Evolutionary conservation across 2,329 filamentous ascomycete genomes (phyloP).

Genomic region (Microcera coccophila): DNA sequence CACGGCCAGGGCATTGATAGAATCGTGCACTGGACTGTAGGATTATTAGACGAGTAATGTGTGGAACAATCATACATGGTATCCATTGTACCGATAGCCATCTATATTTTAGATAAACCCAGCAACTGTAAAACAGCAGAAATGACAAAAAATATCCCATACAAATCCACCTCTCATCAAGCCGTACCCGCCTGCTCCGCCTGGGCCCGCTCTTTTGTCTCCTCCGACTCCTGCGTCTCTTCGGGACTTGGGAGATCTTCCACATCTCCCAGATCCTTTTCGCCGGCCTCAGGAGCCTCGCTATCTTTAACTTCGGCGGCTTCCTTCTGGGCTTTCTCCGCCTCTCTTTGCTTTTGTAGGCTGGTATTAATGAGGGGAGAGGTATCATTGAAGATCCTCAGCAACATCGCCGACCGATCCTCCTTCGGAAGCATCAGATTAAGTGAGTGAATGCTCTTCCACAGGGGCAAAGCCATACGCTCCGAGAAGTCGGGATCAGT

Average conservation of each 20-base stretch:
- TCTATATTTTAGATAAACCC: slow-evolving; percentile 15
- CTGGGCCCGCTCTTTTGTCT: slow-evolving; percentile 1
- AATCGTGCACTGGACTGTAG: slow-evolving; percentile 69
- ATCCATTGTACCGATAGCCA: slow-evolving; percentile 17
- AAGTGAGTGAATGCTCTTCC: slow-evolving; percentile 86
- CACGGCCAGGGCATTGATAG: slow-evolving; percentile 75
- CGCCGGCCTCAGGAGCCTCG: slow-evolving; percentile 14
- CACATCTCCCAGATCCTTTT: slow-evolving; percentile 28
- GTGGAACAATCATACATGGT: slow-evolving; percentile 18
- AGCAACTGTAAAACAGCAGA: slow-evolving; percentile 22
- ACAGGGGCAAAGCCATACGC: slow-evolving; percentile 83
- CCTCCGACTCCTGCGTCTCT: slow-evolving; percentile 11
- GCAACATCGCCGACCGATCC: slow-evolving; percentile 85
- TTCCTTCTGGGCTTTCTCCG: slow-evolving; percentile 39
- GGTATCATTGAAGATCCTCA: slow-evolving; percentile 86
- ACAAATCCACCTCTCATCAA: slow-evolving; percentile 17
- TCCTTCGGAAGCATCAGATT: slow-evolving; percentile 99
- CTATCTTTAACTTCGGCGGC: slow-evolving; percentile 25
- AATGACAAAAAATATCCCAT: slow-evolving; percentile 18
- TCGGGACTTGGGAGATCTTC: slow-evolving; percentile 39
- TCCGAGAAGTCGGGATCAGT: slow-evolving; percentile 61
- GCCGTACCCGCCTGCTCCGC: slow-evolving; percentile 12
- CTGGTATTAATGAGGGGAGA: slow-evolving; percentile 74
- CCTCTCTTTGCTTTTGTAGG: slow-evolving; percentile 47
- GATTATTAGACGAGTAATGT: slow-evolving; percentile 54